Evolutionary conservation across 83 land plant species (phyloP).

Genomic region (Larix sibirica): DNA sequence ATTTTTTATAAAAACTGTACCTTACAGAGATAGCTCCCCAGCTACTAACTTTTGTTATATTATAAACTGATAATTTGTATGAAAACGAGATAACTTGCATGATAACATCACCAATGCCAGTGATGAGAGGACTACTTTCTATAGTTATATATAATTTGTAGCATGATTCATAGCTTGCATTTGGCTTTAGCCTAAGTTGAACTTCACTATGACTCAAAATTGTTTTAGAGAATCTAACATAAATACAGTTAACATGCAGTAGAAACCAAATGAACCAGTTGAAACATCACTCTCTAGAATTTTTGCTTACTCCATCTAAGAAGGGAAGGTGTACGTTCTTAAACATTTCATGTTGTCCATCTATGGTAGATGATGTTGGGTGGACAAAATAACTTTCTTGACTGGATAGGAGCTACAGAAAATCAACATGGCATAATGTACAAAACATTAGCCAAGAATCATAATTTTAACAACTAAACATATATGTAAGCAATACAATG

Average conservation of each 20-base stretch:
- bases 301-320: background rate
- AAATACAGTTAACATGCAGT: background rate
- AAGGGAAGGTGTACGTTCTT: background rate
- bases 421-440: background rate
- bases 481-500: no score
- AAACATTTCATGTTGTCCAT: background rate
- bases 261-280: background rate
- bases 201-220: no score
- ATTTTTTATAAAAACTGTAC: no score
- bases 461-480: no score
- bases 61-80: background rate
- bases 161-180: background rate
- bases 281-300: background rate
- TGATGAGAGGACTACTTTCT: no score
- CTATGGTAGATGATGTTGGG: background rate
- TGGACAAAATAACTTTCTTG: background rate
- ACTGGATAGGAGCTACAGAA: background rate
- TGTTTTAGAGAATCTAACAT: background rate
- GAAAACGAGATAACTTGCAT: no score
- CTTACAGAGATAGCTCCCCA: no score
- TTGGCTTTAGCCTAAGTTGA: background rate
- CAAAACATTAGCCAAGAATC: no score
- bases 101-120: no score
- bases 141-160: background rate
- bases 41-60: no score